These are phyloP conservation scores for Gonapodya sp. DNA, from an alignment of 192 early-diverging fungal species.

Conservation along the genomic window DNA sequence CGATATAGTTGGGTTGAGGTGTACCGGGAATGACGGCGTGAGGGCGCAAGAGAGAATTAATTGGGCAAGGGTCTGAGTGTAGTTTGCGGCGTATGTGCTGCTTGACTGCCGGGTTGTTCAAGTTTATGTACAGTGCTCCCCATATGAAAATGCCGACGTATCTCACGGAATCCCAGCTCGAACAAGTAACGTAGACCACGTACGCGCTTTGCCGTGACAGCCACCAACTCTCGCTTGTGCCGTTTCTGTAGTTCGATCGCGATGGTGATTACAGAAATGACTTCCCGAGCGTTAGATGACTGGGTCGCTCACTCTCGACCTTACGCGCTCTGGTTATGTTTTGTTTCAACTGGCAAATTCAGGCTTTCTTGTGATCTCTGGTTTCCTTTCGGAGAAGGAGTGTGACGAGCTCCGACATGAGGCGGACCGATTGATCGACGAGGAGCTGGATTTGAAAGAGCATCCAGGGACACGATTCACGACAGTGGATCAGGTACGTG, in stretches of 20 bases:
- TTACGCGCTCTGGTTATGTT: too few species aligned
- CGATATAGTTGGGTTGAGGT: too few species aligned
- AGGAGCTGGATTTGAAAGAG: background rate
- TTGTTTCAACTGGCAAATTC: too few species aligned
- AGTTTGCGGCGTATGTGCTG: too few species aligned
- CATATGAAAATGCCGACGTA: background rate
- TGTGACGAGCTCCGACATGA: conserved; percentile 3
- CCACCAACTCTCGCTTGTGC: background rate
- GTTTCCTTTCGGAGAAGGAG: background rate
- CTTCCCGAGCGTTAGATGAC: too few species aligned
- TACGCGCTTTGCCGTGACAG: background rate
- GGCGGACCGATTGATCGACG: background rate
- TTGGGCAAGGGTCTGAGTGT: too few species aligned
- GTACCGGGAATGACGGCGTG: too few species aligned
- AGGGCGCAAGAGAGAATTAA: too few species aligned
- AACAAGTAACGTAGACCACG: background rate
- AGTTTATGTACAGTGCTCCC: too few species aligned
- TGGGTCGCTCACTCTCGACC: too few species aligned
- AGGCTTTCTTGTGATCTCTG: background rate
- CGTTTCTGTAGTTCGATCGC: background rate
- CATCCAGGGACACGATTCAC: conserved; percentile 2
- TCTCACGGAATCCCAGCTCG: background rate
- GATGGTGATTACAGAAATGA: background rate
- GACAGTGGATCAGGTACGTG: background rate
- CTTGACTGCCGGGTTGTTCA: too few species aligned